A percentile compares a stretch with the other conserved stretches of the same genome.
These are phyloP conservation scores for Globisporangium nodosum DNA, from an alignment of 352 stramenopile species.

Conservation along the genomic window DNA sequence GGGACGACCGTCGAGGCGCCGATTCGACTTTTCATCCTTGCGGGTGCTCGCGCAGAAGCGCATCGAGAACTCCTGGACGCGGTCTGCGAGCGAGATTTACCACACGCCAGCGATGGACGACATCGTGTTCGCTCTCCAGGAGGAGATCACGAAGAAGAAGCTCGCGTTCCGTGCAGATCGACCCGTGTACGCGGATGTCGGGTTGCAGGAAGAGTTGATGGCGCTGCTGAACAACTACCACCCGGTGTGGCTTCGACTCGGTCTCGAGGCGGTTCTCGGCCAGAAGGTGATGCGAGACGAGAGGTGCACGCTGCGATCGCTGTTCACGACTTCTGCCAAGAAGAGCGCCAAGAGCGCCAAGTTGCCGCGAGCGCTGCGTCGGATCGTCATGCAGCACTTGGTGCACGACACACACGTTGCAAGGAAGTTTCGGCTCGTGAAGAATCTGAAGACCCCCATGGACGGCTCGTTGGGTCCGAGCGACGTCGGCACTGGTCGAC, in stretches of 20 bases:
- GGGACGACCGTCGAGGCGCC: constrained; percentile 10
- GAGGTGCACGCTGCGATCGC: constrained; percentile 43
- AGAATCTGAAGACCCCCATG: constrained; percentile 60
- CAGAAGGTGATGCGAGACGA: constrained; percentile 47
- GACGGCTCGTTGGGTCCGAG: constrained; percentile 40
- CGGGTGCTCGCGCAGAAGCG: constrained; percentile 65
- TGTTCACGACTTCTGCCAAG: constrained; percentile 31
- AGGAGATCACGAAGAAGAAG: constrained; percentile 65
- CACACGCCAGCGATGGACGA: constrained; percentile 43
- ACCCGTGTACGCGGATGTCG: constrained; percentile 88
- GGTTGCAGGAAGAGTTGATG: constrained; percentile 81
- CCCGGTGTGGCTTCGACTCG: constrained; percentile 88
- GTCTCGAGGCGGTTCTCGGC: constrained; percentile 84
- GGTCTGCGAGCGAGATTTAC: constrained; percentile 55
- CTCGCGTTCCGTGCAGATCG: constrained; percentile 84
- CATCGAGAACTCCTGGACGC: constrained; percentile 59
- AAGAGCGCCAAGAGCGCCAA: constrained; percentile 24
- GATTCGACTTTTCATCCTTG: constrained; percentile 66
- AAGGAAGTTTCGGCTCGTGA: constrained; percentile 56
- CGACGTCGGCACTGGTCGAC: constrained; percentile 27
- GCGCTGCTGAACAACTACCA: constrained; percentile 89
- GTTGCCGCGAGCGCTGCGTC: constrained; percentile 50
- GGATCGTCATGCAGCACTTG: constrained; percentile 62
- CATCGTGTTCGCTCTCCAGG: constrained; percentile 54
- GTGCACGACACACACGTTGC: constrained; percentile 60